Evolutionary conservation across 345 rosid genomes (phyloP), one percentile per base, ranked within the genome.

Genomic region (Erodium maritimum): DNA sequence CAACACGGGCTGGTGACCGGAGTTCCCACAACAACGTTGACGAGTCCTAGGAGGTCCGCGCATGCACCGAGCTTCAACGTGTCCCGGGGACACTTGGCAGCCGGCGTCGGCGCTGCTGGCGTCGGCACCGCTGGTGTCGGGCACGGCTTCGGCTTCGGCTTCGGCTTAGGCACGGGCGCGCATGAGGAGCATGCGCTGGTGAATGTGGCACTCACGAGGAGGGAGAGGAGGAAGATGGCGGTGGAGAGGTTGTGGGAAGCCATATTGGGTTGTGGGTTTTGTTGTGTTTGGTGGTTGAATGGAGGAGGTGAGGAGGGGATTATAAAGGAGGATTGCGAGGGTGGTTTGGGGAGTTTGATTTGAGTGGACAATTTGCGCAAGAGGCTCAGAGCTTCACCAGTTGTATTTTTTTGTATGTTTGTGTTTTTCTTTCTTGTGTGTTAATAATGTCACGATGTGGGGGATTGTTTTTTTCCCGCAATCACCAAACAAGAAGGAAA

Each of bases 11-110:
- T 65, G 1, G 77, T 56, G 5, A 77, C 54, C 0, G 79, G 69
- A 14, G 63, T n/a, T n/a, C 81, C 81, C 0, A 61, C 54, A 0
- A 20, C 59, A 34, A 71, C 23, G 29, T 69, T 69, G 16, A 61
- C 73, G 5, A 63, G 67, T 17, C 79, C 84, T 3, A 77, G 79
- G 19, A 80, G 19, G 59, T 64, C 79, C 2, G 54, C 81, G 20
- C 84, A 80, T 1, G 37, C 76, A 2, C 81, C 75, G 2, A 77
- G 66, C 65, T 74, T 77, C 69, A 71, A 23, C 8, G 77, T 37
- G 67, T 76, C 75, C 11, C 0, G 37, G 0, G 81, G 79, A 55
- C 84, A 79, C 48, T 12, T 7, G 53, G 4, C 5, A 64, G 55
- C 0, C 33, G 53, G 4, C 5, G 70, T 55, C 0, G 61, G 46